Conservation (phyloP, 2,329 filamentous ascomycete genomes). For the Beauveria sp. region DNA sequence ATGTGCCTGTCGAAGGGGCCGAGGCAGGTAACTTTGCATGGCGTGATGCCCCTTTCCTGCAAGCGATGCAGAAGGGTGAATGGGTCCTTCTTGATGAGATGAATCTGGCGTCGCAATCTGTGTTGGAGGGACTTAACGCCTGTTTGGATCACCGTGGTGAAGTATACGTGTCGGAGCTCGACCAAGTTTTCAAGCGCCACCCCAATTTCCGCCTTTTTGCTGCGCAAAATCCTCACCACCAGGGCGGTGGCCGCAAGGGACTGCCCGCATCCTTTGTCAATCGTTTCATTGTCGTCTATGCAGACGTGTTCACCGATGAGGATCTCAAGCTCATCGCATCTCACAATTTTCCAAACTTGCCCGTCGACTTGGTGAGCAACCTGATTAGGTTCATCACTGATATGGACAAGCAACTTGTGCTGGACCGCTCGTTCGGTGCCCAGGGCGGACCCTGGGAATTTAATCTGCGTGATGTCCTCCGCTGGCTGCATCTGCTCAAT, state of each 20-base stretch:
- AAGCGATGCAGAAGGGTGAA: constrained; percentile 92
- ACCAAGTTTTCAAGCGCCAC: constrained; percentile 87
- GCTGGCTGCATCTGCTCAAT: constrained; percentile 67
- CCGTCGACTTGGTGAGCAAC: constrained; percentile 49
- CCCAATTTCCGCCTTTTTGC: constrained; percentile 90
- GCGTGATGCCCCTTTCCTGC: constrained; percentile 90
- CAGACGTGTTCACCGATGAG: constrained; percentile 75
- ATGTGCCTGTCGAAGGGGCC: constrained; percentile 90
- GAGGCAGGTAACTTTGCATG: constrained; percentile 87
- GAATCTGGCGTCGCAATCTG: constrained; percentile 95
- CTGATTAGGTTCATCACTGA: constrained; percentile 74
- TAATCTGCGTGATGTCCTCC: constrained; percentile 81
- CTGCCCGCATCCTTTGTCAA: constrained; percentile 95
- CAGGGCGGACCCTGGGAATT: constrained; percentile 87
- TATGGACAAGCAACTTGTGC: constrained; percentile 65
- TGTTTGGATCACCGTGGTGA: constrained; percentile 95
- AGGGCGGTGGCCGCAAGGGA: constrained; percentile 91
- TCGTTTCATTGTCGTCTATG: constrained; percentile 95
- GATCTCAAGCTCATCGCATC: constrained; percentile 78
- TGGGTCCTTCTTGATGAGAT: constrained; percentile 98
- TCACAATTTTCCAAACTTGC: constrained; percentile 63
- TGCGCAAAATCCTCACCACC: constrained; percentile 94
- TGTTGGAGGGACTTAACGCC: constrained; percentile 91
- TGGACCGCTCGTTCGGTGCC: constrained; percentile 48
- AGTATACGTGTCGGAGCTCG: constrained; percentile 90